A percentile compares a stretch with the other conserved stretches of the same genome.
phyloP scores from a whole-genome alignment of 1,139 yeast genomes.

The Diutina ranongensis region DNA sequence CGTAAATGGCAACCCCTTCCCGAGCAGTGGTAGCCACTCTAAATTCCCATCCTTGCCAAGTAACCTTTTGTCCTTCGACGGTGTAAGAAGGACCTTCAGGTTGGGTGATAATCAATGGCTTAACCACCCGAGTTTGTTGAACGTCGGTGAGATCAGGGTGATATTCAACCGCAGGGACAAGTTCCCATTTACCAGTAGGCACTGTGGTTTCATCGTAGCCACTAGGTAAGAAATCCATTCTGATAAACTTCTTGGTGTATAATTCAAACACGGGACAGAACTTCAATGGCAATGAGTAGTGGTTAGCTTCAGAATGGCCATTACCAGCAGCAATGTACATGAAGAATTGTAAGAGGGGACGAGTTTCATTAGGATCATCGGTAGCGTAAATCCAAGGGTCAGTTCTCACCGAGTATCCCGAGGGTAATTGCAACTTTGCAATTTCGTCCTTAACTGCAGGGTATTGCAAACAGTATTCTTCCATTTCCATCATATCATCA shows the following conservation, averaged over 20 bases:
- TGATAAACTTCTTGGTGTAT: slow-evolving; percentile 48
- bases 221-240: slow-evolving; percentile 72
- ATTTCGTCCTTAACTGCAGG: slow-evolving; percentile 53
- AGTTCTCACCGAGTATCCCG: slow-evolving; percentile 43
- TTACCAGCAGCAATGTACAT: slow-evolving; percentile 65
- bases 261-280: slow-evolving; percentile 76
- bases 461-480: slow-evolving; percentile 37
- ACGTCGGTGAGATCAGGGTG: slow-evolving; percentile 60
- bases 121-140: slow-evolving; percentile 46
- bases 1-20: slow-evolving; percentile 78
- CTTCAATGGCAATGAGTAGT: slow-evolving; percentile 73
- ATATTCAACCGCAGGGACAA: slow-evolving; percentile 54
- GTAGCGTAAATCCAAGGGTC: slow-evolving; percentile 92
- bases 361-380: slow-evolving; percentile 45
- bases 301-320: slow-evolving; percentile 69
- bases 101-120: slow-evolving; percentile 66
- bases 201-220: slow-evolving; percentile 54
- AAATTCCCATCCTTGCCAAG: slow-evolving; percentile 90
- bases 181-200: slow-evolving; percentile 52
- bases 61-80: slow-evolving; percentile 50
- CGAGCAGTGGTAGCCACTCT: slow-evolving; percentile 65
- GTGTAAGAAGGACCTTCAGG: slow-evolving; percentile 82
- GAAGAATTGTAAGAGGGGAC: slow-evolving; percentile 63
- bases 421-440: slow-evolving; percentile 51
- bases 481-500: slow-evolving; percentile 52